These are phyloP conservation scores for Cardamine occulta DNA, from an alignment of 345 rosid species.

Conservation along the genomic window DNA sequence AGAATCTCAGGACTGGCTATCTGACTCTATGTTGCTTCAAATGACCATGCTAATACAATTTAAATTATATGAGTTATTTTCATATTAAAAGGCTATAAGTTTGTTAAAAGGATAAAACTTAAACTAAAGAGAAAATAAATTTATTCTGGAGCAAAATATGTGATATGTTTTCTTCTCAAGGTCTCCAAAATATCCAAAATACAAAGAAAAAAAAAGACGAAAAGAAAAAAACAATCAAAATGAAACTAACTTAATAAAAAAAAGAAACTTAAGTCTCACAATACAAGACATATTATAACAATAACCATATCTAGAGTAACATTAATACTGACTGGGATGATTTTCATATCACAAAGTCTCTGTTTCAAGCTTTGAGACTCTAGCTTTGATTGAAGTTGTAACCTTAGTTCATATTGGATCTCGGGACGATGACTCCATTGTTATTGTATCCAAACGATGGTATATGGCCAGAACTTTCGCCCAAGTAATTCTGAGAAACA, in stretches of 20 bases:
- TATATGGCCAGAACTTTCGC: neutral
- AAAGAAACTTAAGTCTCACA: neutral
- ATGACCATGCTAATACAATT: neutral
- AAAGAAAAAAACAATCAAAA: neutral
- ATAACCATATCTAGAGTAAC: neutral
- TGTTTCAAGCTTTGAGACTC: neutral
- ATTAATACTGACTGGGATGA: neutral
- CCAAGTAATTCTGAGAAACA: slow-evolving; percentile 1
- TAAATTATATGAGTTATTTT: neutral
- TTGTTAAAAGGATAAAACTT: no score
- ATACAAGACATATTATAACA: neutral
- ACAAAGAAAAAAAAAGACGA: neutral
- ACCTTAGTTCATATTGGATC: neutral
- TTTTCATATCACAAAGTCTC: neutral
- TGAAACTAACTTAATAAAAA: neutral
- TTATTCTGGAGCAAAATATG: no score
- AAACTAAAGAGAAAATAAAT: no score
- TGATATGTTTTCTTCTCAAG: neutral
- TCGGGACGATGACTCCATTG: neutral
- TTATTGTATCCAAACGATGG: neutral
- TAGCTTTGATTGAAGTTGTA: slow-evolving; percentile 26
- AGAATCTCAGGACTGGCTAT: neutral
- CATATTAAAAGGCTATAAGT: no score
- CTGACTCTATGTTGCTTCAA: neutral
- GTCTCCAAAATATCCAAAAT: neutral